Evolutionary conservation across 495 filamentous ascomycete genomes (phyloP).

Genomic region (Entonaema liquescens): DNA sequence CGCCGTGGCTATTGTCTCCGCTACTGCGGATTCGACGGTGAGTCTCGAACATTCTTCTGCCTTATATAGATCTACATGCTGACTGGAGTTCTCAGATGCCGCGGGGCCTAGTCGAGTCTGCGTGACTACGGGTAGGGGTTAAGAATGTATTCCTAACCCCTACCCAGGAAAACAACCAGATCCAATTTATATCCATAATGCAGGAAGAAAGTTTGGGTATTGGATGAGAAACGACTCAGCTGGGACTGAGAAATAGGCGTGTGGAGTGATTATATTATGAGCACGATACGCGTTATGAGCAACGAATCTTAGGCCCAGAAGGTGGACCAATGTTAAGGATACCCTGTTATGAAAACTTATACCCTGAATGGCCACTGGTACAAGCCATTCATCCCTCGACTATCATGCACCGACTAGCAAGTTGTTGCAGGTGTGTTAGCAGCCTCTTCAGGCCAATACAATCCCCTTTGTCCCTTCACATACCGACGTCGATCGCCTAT

Average conservation of each 20-base stretch:
- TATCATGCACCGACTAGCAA: slow-evolving; percentile 14
- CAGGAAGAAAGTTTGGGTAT: slow-evolving; percentile 20
- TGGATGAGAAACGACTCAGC: slow-evolving; percentile 20
- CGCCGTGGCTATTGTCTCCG: slow-evolving; percentile 25
- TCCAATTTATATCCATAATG: slow-evolving; percentile 21
- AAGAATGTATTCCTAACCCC: slow-evolving; percentile 1
- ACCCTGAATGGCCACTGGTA: slow-evolving; percentile 27
- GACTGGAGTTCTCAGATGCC: slow-evolving; percentile 18
- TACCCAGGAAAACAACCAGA: slow-evolving; percentile 3
- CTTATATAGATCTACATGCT: slow-evolving; percentile 9
- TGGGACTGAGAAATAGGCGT: slow-evolving; percentile 14
- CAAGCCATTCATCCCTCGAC: slow-evolving; percentile 32
- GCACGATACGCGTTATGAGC: slow-evolving; percentile 37
- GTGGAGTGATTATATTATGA: slow-evolving; percentile 38
- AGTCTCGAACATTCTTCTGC: slow-evolving; percentile 11
- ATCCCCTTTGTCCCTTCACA: slow-evolving; percentile 35
- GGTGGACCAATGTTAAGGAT: slow-evolving; percentile 26
- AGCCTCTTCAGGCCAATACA: slow-evolving; percentile 42
- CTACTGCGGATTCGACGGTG: slow-evolving; percentile 32
- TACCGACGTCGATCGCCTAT: slow-evolving; percentile 22
- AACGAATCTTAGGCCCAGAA: slow-evolving; percentile 18
- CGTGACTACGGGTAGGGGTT: slow-evolving; percentile 24
- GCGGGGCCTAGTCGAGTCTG: slow-evolving; percentile 19
- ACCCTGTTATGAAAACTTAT: slow-evolving; percentile 27
- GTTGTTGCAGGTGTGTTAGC: slow-evolving; percentile 38